phyloP scores from a whole-genome alignment of 2,329 filamentous ascomycete species.

The Graphiopsis chlorocephala region DNA sequence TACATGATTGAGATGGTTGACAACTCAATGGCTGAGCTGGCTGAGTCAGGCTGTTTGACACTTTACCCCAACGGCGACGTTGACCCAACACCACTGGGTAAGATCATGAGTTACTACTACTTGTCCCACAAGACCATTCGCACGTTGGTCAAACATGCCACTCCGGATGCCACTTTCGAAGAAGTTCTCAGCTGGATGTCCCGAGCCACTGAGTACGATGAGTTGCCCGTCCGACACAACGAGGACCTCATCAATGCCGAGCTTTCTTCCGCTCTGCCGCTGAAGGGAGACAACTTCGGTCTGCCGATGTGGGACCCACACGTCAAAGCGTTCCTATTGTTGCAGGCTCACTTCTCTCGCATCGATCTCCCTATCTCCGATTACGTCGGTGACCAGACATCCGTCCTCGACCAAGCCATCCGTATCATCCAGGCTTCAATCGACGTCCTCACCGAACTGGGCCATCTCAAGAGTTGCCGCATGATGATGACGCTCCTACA shows the following conservation, averaged over 20 bases:
- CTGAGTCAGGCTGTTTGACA: conserved; percentile 77
- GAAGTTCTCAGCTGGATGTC: conserved; percentile 92
- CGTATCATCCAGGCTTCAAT: conserved; percentile 95
- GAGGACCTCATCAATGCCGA: conserved; percentile 96
- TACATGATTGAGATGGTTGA: conserved; percentile 94
- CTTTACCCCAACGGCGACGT: conserved; percentile 85
- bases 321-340: conserved; percentile 88
- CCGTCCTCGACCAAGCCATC: conserved; percentile 89
- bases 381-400: conserved; percentile 90
- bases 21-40: conserved; percentile 76
- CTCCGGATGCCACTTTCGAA: conserved; percentile 70
- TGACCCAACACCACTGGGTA: conserved; percentile 84
- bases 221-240: conserved; percentile 95
- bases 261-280: conserved; percentile 76
- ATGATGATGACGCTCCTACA: conserved; percentile 85
- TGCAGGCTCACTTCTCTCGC: conserved; percentile 93
- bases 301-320: conserved; percentile 98
- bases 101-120: conserved; percentile 99
- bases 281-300: conserved; percentile 60
- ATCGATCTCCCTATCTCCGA: conserved; percentile 91
- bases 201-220: conserved; percentile 90
- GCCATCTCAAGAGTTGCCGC: conserved; percentile 71
- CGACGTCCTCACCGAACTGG: conserved; percentile 89
- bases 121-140: conserved; percentile 90
- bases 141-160: conserved; percentile 73